Evolutionary conservation across 192 early-diverging fungal genomes (phyloP), one percentile per base, ranked within the genome.

Genomic region (Paraglomus brasilianum): DNA sequence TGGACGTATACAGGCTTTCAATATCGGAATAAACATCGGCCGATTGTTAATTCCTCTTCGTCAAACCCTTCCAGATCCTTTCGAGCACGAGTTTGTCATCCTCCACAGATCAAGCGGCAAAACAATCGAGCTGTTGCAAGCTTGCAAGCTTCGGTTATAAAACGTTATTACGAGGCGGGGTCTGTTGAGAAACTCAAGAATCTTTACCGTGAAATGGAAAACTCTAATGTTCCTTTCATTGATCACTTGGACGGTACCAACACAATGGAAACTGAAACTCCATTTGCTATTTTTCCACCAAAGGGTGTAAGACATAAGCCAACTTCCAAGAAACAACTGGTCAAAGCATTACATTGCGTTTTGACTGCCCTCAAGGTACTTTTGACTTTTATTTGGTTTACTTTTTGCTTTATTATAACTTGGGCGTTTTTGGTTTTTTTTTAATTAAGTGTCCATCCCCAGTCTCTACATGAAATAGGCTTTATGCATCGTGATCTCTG

Each of bases 1-100:
- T 5, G 64, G 49, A 66, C n/a, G 64, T 8, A 48, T 52, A 41
- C 30, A 66, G 30, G 64, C 64, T 41, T 66, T 66, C 24, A 51
- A 21, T 66, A 66, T 41, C 6, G 49, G 64, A 66, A 41, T 38
- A 11, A 66, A 66, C 19, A 66, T 66, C 36, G 64, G 64, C 6
- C 64, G 47, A 52, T 51, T 66, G 15, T 52, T 66, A 38, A 36
- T 38, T 19, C 22, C 52, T 52, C 64, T 66, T 50, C 49, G 47
- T 21, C 48, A 66, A 66, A 66, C 64, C n/a, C 14, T 66, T 22
- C 49, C 64, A 52, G 17, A 2, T 19, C 4, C 48, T 4, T 2
- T 49, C 43, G 19, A 45, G 8, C 47, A 48, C 1, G 42, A 62
- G 24, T 62, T 30, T 15, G 10, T 49, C 38, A 14, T 48, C 13